phyloP scores from a whole-genome alignment of 441 rosid genomes.

The Gossypium davidsonii region DNA sequence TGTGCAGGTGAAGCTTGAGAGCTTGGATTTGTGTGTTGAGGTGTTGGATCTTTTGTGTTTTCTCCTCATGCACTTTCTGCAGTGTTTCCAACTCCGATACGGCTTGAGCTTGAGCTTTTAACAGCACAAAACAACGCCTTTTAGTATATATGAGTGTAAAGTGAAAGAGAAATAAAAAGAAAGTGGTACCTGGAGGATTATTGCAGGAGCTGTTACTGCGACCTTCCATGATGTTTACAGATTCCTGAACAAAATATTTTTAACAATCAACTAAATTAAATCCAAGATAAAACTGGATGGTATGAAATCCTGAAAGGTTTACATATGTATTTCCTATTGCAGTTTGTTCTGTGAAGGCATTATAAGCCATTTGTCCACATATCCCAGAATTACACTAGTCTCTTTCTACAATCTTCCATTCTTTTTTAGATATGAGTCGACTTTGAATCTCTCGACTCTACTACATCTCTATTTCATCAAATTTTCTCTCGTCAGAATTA shows the following conservation, averaged over 20 bases:
- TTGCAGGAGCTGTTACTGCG: conserved; percentile 13
- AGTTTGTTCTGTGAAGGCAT: background rate
- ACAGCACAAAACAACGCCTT: conserved; percentile 3
- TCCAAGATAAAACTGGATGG: conserved; percentile 6
- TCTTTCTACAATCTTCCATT: too few relatives aligned
- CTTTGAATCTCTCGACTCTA: too few relatives aligned
- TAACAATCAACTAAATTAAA: too few relatives aligned
- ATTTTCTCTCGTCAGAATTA: too few relatives aligned
- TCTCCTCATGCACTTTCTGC: background rate
- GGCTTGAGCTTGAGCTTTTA: conserved; percentile 6
- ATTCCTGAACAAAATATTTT: conserved; percentile 7
- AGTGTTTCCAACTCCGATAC: background rate
- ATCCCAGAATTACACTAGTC: too few relatives aligned
- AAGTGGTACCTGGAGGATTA: conserved; percentile 18
- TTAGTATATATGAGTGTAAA: too few relatives aligned
- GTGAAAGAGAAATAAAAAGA: background rate
- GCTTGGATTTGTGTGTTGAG: background rate
- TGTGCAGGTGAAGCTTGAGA: conserved; percentile 24
- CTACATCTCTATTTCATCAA: too few relatives aligned
- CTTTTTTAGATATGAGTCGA: too few relatives aligned
- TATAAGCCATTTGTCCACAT: background rate
- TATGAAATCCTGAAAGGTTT: background rate
- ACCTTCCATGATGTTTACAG: conserved; percentile 22
- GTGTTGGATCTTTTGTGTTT: background rate
- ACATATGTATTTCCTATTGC: background rate